phyloP scores from a whole-genome alignment of 495 filamentous ascomycete species.

The Parathielavia appendiculata region DNA sequence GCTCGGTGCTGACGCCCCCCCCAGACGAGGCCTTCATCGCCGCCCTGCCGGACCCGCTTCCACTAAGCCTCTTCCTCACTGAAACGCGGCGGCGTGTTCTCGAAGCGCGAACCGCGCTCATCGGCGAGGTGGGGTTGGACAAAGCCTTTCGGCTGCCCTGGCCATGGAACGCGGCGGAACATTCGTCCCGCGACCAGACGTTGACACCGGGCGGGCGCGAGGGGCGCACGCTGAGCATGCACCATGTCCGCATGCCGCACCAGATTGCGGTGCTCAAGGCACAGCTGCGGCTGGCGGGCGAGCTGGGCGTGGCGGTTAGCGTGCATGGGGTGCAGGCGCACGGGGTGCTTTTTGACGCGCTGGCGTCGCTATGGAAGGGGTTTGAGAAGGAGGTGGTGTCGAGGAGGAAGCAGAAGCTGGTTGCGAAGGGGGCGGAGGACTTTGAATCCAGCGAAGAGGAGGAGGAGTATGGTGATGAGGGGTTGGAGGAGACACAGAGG shows the following conservation, averaged over 20 bases:
- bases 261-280: constrained; percentile 70
- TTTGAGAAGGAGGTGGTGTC: constrained; percentile 67
- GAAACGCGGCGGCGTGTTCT: constrained; percentile 61
- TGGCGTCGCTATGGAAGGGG: constrained; percentile 75
- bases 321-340: constrained; percentile 91
- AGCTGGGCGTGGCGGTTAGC: constrained; percentile 73
- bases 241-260: constrained; percentile 72
- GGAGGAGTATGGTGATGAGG: constrained; percentile 21
- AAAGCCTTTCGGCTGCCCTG: constrained; percentile 76
- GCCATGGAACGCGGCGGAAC: constrained; percentile 43
- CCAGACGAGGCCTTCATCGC: constrained; percentile 57
- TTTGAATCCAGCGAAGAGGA: constrained; percentile 43
- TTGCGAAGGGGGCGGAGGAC: constrained; percentile 43
- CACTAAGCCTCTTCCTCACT: constrained; percentile 59
- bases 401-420: constrained; percentile 51
- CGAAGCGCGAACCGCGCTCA: constrained; percentile 60
- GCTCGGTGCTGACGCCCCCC: constrained; percentile 51
- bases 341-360: constrained; percentile 69
- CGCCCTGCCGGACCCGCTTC: constrained; percentile 63
- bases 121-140: constrained; percentile 89
- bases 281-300: constrained; percentile 81
- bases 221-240: constrained; percentile 64
- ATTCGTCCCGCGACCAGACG: constrained; percentile 38
- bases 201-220: constrained; percentile 77
- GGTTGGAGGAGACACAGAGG: constrained; percentile 20